These are phyloP conservation scores for Termitomyces sp. DNA, from an alignment of 768 basidiomycete species.

Conservation along the genomic window DNA sequence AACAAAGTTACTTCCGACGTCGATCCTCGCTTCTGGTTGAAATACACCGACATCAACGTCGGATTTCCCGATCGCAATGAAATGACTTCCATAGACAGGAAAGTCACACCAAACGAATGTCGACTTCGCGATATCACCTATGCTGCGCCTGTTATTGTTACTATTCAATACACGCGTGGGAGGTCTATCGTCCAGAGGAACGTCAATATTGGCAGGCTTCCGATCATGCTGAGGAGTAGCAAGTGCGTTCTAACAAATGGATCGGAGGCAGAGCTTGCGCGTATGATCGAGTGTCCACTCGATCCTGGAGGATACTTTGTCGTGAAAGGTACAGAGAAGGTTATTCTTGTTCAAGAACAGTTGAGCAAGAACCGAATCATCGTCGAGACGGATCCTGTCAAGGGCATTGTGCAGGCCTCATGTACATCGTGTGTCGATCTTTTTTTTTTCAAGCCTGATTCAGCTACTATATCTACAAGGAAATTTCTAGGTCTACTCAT, in stretches of 20 bases:
- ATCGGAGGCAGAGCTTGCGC: conserved; percentile 78
- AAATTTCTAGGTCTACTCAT: conserved; percentile 60
- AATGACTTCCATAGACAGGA: conserved; percentile 69
- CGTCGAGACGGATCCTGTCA: conserved; percentile 89
- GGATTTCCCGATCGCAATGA: conserved; percentile 91
- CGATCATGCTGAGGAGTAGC: conserved; percentile 95
- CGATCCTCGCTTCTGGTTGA: conserved; percentile 94
- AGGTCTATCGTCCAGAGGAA: conserved; percentile 85
- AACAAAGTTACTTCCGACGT: conserved; percentile 95
- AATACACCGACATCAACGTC: conserved; percentile 93
- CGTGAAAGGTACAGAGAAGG: conserved; percentile 98
- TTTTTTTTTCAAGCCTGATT: background rate
- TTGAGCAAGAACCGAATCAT: conserved; percentile 99
- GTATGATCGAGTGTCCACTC: conserved; percentile 94
- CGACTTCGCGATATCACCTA: conserved; percentile 95
- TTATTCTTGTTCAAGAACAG: conserved; percentile 98
- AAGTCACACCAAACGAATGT: conserved; percentile 95
- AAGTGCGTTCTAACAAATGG: conserved; percentile 87
- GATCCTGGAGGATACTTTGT: conserved; percentile 99
- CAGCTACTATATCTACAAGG: background rate
- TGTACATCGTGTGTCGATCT: conserved; percentile 85
- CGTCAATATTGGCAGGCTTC: conserved; percentile 86
- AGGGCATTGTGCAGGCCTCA: conserved; percentile 89
- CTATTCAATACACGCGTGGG: conserved; percentile 92
- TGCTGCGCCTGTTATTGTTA: conserved; percentile 88